phyloP scores from a whole-genome alignment of 1,284 basidiomycete genomes.

The Puccinia novopanici region DNA sequence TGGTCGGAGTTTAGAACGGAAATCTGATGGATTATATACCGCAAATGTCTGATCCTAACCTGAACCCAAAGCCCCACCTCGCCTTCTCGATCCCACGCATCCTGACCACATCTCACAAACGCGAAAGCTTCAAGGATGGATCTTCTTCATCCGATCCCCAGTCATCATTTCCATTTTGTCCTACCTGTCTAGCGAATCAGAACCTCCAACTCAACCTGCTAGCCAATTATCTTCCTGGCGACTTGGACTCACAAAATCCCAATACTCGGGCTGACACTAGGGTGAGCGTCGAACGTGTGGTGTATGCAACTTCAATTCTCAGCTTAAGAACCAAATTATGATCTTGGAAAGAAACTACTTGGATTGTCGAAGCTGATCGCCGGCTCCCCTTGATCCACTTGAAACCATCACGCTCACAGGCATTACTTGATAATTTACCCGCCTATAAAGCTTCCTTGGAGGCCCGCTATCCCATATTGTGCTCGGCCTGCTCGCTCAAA shows the following conservation, averaged over 20 bases:
- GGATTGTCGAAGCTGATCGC: not conserved
- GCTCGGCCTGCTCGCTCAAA: conserved; percentile 70
- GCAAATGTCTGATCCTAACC: conserved; percentile 41
- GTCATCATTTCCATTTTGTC: conserved; percentile 69
- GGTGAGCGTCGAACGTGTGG: conserved; percentile 15
- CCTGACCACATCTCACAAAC: conserved; percentile 16
- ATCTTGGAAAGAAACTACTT: too few relatives aligned
- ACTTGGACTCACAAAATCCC: conserved; percentile 27
- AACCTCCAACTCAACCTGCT: conserved; percentile 79
- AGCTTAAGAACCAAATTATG: conserved; percentile 55
- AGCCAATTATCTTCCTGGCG: conserved; percentile 76
- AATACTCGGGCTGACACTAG: not conserved
- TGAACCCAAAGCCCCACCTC: conserved; percentile 30
- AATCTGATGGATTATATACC: conserved; percentile 45
- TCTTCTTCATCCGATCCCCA: conserved; percentile 4
- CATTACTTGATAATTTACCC: conserved; percentile 68
- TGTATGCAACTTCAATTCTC: conserved; percentile 58
- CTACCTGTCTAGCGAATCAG: conserved; percentile 84
- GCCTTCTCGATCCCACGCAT: conserved; percentile 24
- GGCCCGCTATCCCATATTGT: conserved; percentile 80
- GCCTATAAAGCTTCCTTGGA: conserved; percentile 74
- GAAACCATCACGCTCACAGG: conserved; percentile 52
- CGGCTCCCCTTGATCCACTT: conserved; percentile 29
- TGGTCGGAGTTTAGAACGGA: conserved; percentile 25
- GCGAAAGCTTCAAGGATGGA: not conserved